Percentiles rank a stretch among this genome's conserved stretches.
Evolutionary conservation across 148 eudicot species (phyloP).

Genomic region (Arbutus unedo): DNA sequence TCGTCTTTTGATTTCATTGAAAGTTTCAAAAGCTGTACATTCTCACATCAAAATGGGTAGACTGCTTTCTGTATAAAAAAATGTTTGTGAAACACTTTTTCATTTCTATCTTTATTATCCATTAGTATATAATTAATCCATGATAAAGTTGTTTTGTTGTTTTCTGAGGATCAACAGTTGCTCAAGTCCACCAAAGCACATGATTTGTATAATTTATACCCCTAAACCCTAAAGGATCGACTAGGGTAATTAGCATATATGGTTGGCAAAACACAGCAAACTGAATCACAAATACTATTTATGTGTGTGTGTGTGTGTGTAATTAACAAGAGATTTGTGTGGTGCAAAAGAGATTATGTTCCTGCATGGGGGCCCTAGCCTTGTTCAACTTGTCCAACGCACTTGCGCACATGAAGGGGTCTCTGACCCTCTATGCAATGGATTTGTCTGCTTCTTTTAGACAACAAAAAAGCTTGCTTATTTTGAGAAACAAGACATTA

Average conservation of each 20-base stretch:
- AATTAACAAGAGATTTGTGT: not conserved
- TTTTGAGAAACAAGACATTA: not conserved
- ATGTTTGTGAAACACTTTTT: not conserved
- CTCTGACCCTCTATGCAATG: not conserved
- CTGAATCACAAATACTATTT: not conserved
- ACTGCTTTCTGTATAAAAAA: no score
- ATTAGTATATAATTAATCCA: not conserved
- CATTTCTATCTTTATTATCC: not conserved
- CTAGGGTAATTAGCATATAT: not conserved
- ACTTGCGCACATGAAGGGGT: not conserved
- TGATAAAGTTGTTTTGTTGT: not conserved
- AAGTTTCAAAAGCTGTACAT: no score
- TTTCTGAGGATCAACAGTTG: not conserved
- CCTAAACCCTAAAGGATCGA: not conserved
- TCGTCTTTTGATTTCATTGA: not conserved
- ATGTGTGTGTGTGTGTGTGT: no score
- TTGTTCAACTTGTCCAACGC: not conserved
- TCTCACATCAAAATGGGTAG: no score
- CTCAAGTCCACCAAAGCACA: not conserved
- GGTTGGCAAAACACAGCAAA: not conserved
- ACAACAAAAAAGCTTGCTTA: constrained; percentile 6
- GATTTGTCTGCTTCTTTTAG: constrained; percentile 13
- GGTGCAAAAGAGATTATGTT: not conserved
- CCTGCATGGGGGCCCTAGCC: not conserved
- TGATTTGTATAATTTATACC: not conserved